phyloP scores from a whole-genome alignment of 2,329 filamentous ascomycete genomes.

The Ascochyta clinopodiicola region DNA sequence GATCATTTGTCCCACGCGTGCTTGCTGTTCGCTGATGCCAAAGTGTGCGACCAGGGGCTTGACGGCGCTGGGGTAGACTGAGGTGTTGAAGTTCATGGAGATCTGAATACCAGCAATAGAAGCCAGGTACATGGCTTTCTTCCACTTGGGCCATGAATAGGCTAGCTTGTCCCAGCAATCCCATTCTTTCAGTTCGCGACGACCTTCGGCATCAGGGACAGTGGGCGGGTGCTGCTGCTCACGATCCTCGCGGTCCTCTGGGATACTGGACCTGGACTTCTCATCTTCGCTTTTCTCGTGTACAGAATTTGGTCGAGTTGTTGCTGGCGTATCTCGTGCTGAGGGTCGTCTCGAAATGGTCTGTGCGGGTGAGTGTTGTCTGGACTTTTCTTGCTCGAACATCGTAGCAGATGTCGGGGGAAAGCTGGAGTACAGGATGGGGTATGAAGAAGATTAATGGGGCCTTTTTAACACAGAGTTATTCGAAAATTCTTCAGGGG shows the following conservation, averaged over 20 bases:
- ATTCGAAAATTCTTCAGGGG: background rate
- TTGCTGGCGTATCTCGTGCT: constrained; percentile 6
- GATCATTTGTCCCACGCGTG: constrained; percentile 34
- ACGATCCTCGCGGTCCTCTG: constrained; percentile 13
- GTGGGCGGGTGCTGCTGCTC: constrained; percentile 17
- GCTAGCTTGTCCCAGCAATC: constrained; percentile 57
- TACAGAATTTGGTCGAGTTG: constrained; percentile 8
- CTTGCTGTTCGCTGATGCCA: constrained; percentile 40
- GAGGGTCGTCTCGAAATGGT: constrained; percentile 5
- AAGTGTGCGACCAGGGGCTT: constrained; percentile 66
- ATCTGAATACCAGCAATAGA: constrained; percentile 61
- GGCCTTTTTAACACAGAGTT: background rate
- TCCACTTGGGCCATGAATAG: constrained; percentile 54
- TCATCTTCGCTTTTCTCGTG: constrained; percentile 21
- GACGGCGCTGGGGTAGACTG: constrained; percentile 61
- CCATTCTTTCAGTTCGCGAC: constrained; percentile 44
- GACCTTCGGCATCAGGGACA: constrained; percentile 22
- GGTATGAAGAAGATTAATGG: background rate
- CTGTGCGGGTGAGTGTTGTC: constrained; percentile 13
- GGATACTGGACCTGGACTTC: constrained; percentile 14
- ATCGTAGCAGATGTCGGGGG: constrained; percentile 5
- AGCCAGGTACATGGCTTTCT: constrained; percentile 60
- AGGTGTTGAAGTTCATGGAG: constrained; percentile 64
- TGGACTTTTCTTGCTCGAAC: constrained; percentile 16
- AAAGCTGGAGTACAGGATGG: constrained; percentile 15